phyloP scores from a whole-genome alignment of 148 eudicot species.

The Tetragonia tetragonoides region DNA sequence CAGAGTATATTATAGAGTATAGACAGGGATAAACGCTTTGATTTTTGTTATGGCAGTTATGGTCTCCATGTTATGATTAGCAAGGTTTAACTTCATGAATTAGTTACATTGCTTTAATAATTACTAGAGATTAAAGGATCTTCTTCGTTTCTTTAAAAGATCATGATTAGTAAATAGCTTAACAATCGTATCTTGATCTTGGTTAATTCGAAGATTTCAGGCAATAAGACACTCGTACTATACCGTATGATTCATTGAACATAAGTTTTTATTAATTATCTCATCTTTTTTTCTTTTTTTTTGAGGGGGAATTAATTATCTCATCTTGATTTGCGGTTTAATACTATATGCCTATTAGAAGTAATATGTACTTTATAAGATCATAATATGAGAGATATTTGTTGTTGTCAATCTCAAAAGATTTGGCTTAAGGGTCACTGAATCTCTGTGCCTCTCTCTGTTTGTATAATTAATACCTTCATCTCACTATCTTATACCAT shows the following conservation, averaged over 20 bases:
- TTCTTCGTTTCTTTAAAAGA: constrained; percentile 13
- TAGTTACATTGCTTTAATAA: neutral
- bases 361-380: neutral
- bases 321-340: constrained; percentile 7
- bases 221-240: constrained; percentile 9
- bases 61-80: no score
- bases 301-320: no score
- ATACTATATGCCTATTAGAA: neutral
- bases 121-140: constrained; percentile 12
- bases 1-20: no score
- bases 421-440: neutral
- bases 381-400: neutral
- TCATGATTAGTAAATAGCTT: constrained; percentile 10
- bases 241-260: constrained; percentile 28
- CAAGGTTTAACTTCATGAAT: neutral
- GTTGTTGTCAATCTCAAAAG: constrained; percentile 3
- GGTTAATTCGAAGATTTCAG: constrained; percentile 21
- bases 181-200: constrained; percentile 9
- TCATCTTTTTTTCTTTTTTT: no score
- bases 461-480: no score
- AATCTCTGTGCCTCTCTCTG: neutral
- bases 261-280: neutral
- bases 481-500: no score
- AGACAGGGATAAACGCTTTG: no score
- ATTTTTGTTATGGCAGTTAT: no score